Percentiles rank a stretch among this genome's conserved stretches.
Evolutionary conservation across 768 basidiomycete genomes (phyloP).

Genomic region (Amanita pseudoporphyria): DNA sequence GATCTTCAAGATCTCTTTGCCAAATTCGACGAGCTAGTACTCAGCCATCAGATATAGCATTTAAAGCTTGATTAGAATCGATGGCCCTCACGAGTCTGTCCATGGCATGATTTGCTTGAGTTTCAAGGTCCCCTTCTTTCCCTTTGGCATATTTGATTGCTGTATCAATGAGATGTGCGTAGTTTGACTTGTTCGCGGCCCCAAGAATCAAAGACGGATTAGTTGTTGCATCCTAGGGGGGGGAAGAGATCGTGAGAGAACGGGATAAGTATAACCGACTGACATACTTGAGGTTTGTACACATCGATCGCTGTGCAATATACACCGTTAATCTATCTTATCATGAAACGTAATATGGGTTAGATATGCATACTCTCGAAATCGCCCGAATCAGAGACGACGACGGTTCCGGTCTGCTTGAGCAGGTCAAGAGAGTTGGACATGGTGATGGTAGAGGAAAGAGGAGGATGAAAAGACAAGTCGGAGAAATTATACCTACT

Average conservation of each 20-base stretch:
- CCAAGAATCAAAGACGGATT: slow-evolving; percentile 95
- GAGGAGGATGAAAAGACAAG: neutral
- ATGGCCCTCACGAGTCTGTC: slow-evolving; percentile 74
- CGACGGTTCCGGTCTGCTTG: slow-evolving; percentile 89
- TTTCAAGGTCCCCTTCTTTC: slow-evolving; percentile 72
- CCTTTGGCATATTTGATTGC: slow-evolving; percentile 69
- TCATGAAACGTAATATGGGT: slow-evolving; percentile 11
- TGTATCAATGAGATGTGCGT: slow-evolving; percentile 67
- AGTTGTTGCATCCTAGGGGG: slow-evolving; percentile 83
- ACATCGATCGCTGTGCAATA: slow-evolving; percentile 72
- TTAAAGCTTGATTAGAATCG: neutral
- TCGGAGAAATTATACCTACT: too few relatives aligned
- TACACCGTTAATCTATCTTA: slow-evolving; percentile 8
- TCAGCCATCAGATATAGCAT: neutral
- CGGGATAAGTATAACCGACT: neutral
- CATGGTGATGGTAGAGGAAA: slow-evolving; percentile 38
- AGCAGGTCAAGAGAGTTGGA: slow-evolving; percentile 74
- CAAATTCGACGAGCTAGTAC: slow-evolving; percentile 89
- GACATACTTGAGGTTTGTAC: slow-evolving; percentile 83
- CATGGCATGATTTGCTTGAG: slow-evolving; percentile 67
- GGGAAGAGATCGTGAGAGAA: neutral
- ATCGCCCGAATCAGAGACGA: slow-evolving; percentile 97
- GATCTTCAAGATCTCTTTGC: slow-evolving; percentile 88
- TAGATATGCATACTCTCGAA: slow-evolving; percentile 63
- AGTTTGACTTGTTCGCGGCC: slow-evolving; percentile 84